Percentiles rank a stretch among this genome's conserved stretches.
Conservation (phyloP, 2,329 filamentous ascomycete species). For the Mariannaea elegans region DNA sequence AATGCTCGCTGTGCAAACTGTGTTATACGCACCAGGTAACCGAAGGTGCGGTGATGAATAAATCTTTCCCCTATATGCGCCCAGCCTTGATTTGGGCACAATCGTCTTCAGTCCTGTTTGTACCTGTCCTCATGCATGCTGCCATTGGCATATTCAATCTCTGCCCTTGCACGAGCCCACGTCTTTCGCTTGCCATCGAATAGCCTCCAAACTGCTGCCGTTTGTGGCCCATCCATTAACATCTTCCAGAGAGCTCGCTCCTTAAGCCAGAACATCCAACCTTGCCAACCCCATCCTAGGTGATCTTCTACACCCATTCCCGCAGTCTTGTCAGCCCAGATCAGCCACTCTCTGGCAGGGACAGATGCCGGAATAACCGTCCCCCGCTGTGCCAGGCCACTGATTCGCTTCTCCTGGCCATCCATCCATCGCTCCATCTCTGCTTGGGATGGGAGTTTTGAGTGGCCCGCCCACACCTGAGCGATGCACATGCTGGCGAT, state of each 20-base stretch:
- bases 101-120: conserved; percentile 13
- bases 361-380: conserved; percentile 36
- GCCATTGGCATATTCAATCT: conserved; percentile 25
- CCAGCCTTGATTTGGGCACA: background rate
- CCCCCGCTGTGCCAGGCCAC: conserved; percentile 29
- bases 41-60: background rate
- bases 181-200: conserved; percentile 31
- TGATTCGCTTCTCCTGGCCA: conserved; percentile 30
- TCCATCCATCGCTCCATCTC: conserved; percentile 46
- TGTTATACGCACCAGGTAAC: background rate
- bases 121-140: background rate
- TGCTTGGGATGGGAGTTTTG: conserved; percentile 42
- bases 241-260: conserved; percentile 50
- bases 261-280: conserved; percentile 51
- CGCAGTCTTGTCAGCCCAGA: conserved; percentile 44
- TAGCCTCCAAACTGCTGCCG: conserved; percentile 32
- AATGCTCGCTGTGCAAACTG: background rate
- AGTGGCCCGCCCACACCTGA: conserved; percentile 37
- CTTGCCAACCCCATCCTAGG: conserved; percentile 50
- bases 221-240: conserved; percentile 40
- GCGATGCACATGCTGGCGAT: conserved; percentile 45
- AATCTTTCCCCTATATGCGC: background rate
- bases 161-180: conserved; percentile 31
- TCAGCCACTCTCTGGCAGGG: conserved; percentile 33
- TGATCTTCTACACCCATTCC: conserved; percentile 51